A percentile compares a stretch with the other conserved stretches of the same genome.
These are phyloP conservation scores for Phylloporus scabripes DNA, from an alignment of 768 basidiomycete species.

Conservation along the genomic window DNA sequence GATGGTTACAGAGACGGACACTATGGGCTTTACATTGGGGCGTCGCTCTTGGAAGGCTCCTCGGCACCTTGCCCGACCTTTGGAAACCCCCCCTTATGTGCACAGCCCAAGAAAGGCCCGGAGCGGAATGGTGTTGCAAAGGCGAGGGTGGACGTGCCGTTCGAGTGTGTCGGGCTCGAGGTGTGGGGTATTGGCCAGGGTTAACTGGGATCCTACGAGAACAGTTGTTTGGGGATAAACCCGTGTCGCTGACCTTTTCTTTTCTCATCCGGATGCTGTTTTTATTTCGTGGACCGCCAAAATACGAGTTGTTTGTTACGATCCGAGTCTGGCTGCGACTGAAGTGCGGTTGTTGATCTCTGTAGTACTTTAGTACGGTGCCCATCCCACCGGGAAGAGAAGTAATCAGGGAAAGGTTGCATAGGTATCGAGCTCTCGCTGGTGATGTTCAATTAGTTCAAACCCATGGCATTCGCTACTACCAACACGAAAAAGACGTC, in stretches of 20 bases:
- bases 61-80: constrained; percentile 85
- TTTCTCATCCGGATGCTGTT: not conserved
- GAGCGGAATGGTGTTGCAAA: constrained; percentile 20
- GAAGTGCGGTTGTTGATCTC: not conserved
- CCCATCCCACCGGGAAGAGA: too few species aligned
- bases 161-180: constrained; percentile 89
- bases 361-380: not conserved
- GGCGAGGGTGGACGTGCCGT: constrained; percentile 46
- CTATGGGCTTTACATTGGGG: constrained; percentile 87
- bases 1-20: constrained; percentile 58
- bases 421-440: too few species aligned
- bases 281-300: not conserved
- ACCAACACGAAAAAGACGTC: too few species aligned
- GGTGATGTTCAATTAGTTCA: too few species aligned
- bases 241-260: not conserved
- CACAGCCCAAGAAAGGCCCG: constrained; percentile 9
- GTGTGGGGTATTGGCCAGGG: constrained; percentile 71
- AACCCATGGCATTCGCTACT: too few species aligned
- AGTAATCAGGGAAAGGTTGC: too few species aligned
- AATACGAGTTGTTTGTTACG: not conserved
- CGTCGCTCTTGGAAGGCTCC: constrained; percentile 74
- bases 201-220: not conserved
- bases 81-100: constrained; percentile 77
- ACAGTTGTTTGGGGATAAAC: not conserved
- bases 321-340: not conserved